Base-by-base conservation (phyloP, 805 yeast genomes). In the Candida nitratophila region DNA sequence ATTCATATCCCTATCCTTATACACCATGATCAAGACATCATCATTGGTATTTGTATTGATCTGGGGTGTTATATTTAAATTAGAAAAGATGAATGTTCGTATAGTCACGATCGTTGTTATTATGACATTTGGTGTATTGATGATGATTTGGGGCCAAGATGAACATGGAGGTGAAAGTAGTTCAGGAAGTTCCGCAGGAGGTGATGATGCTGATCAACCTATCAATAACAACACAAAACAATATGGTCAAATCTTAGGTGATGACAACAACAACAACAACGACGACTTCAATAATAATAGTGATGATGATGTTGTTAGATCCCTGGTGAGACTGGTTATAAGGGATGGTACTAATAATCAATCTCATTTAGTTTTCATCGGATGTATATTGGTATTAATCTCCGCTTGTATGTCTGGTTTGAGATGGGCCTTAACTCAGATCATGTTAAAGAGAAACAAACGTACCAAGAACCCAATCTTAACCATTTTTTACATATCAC, bases 361-460 rank as follows among this genome's bases (percentile, higher is more conserved):
- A 45, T 44, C 56, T 49, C 32, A 52, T 44, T 42, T 60, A 19
- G 48, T 64, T 7, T 50, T 61, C 33, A 33, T 82, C 2, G 98
- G 99, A 2, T 79, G 88, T 20, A 43, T 79, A 2, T 65, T 89
- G 24, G 97, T 91, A 1, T 65, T 93, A 26, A 65, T 76, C 2
- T 90, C 96, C 4, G 79, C 95, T 2, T 74, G 84, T 59, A 74
- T 88, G 66, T 82, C 93, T 15, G 99, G 99, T 0, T 67, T 93
- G 42, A 75, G 99, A 50, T 93, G 99, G 99, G 91, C 96, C 1
- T 76, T 90, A 48, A 89, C 98, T 1, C 98, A 93, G 58, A 61
- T 93, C 20, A 71, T 91, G 31, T 66, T 93, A 41, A 83, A 76
- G 51, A 72, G 68, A 37, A 80, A 79, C 50, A 70, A 69, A 24